Evolutionary conservation across 2,329 filamentous ascomycete species (phyloP), one percentile per base, ranked within the genome.

Genomic region (Elsinoe ampelina): DNA sequence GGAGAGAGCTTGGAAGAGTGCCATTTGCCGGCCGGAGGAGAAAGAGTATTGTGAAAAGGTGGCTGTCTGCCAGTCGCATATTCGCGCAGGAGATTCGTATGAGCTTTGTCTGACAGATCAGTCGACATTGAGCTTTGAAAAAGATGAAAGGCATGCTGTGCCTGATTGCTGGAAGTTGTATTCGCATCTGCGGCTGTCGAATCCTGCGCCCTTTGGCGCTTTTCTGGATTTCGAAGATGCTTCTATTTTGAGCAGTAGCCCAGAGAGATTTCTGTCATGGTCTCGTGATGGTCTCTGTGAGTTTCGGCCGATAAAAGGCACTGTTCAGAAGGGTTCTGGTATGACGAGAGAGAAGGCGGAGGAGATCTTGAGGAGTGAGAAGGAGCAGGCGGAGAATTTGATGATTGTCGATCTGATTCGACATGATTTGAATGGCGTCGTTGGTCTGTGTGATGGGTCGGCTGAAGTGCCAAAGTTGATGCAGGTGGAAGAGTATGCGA

Each of bases 391-490:
- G 0, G 92, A 97, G 74, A 97, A 97, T 66, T 79, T 97, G 20
- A 97, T 97, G 93, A 96, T 97, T 64, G 91, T 95, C 2, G 92
- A 97, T 69, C 77, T 97, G 1, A 93, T 96, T n/a, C 82, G 92
- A 0, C 92, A 97, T 67, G 92, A 97, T 69, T 76, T 97, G 11
- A 87, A 95, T 70, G 83, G 85, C n/a, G 84, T 95, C 7, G 89
- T 86, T 59, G 88, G 87, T 4, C 30, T 15, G 5, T 2, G 22
- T 15, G 80, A 86, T 1, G 84, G 83, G 0, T 80, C 81, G 58
- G 89, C 96, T 1, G 69, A 73, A 5, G 89, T 95, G 1, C 82
- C 84, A 12, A 85, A 89, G 57, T 75, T 96, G 20, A 86, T 96
- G 74, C 80, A 84, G 58, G 86, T 97, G 0, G 91, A 96, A 70